A percentile compares a stretch with the other conserved stretches of the same genome.
Evolutionary conservation across 1,284 basidiomycete genomes (phyloP).

Genomic region (Melanopsichium pennsylvanicum): DNA sequence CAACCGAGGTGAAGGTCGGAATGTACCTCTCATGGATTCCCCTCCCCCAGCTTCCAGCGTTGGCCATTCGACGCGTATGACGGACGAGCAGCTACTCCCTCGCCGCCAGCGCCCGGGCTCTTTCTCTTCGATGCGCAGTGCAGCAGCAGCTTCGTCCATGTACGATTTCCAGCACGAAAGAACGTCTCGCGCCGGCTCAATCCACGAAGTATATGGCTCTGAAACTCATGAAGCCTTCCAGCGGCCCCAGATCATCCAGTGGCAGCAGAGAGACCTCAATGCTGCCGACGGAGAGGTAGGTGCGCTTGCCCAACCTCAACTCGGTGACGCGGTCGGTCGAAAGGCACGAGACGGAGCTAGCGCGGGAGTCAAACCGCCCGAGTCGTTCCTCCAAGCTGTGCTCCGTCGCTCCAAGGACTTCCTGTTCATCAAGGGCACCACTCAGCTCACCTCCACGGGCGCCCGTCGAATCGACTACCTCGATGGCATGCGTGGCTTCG

Average conservation of each 20-base stretch:
- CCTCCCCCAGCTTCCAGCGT: slow-evolving; percentile 5
- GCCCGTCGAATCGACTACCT: slow-evolving; percentile 57
- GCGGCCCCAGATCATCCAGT: slow-evolving; percentile 50
- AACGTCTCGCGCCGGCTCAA: slow-evolving; percentile 27
- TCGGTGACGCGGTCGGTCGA: slow-evolving; percentile 39
- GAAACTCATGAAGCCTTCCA: slow-evolving; percentile 36
- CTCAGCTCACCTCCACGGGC: slow-evolving; percentile 45
- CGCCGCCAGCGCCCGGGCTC: slow-evolving; percentile 7
- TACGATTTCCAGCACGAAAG: slow-evolving; percentile 44
- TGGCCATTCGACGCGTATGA: slow-evolving; percentile 13
- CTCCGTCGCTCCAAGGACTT: slow-evolving; percentile 25
- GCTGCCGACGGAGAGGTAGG: slow-evolving; percentile 41
- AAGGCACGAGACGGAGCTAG: slow-evolving; percentile 33
- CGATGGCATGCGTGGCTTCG: slow-evolving; percentile 58
- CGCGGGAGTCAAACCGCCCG: slow-evolving; percentile 28
- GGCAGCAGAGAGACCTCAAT: slow-evolving; percentile 48
- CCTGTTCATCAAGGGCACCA: slow-evolving; percentile 50
- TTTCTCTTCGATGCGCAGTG: slow-evolving; percentile 18
- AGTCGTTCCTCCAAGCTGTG: slow-evolving; percentile 17
- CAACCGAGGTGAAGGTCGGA: too few relatives aligned
- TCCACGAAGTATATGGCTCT: slow-evolving; percentile 21
- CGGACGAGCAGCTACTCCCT: slow-evolving; percentile 16
- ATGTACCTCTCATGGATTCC: slow-evolving; percentile 1
- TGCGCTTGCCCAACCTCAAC: slow-evolving; percentile 44
- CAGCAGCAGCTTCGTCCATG: slow-evolving; percentile 11